Evolutionary conservation across 495 filamentous ascomycete genomes (phyloP), one percentile per base, ranked within the genome.

Genomic region (Venustampulla echinocandica): DNA sequence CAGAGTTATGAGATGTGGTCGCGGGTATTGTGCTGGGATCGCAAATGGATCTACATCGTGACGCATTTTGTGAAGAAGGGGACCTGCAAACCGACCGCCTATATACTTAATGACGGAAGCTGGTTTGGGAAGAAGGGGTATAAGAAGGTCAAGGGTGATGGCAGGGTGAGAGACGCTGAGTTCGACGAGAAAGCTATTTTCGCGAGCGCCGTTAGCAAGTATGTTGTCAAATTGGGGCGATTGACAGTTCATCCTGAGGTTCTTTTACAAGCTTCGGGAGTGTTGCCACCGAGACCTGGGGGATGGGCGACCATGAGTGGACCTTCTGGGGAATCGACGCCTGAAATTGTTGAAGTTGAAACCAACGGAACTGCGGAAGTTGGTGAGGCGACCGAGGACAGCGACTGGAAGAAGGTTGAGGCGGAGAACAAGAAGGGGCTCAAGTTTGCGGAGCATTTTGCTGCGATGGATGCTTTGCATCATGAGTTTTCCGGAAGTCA

Each of bases 171-270:
- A 4, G 25, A 38, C 2, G 30, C 13, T 1, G 55, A 58, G 1
- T n/a, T 55, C 7, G 52, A 59, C 27, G 56, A 59, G 49, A 55
- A 55, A 22, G 48, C 45, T 46, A 70, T 80, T 22, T 73, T 68
- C 50, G 74, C 74, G 23, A 73, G 67, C 3, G 69, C 69, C 10
- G 60, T 80, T 20, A 67, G 70, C 41, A 74, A 76, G 52, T 80
- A 80, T 55, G 76, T 79, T 3, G 62, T 77, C 32, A 80, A 80
- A 64, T 65, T 64, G 54, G 80, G 60, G 57, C 69, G 92, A 14
- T 65, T 90, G 52, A 98, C 90, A 5, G 75, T 96, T 5, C 75
- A 86, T 28, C 87, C 90, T 5, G 87, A 90, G 61, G 67, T 84
- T 23, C 71, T 92, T 10, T 67, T 96, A 11, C 65, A 74, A 36